phyloP scores from a whole-genome alignment of 2,329 filamentous ascomycete genomes.

The Neopestalotiopsis clavispora region DNA sequence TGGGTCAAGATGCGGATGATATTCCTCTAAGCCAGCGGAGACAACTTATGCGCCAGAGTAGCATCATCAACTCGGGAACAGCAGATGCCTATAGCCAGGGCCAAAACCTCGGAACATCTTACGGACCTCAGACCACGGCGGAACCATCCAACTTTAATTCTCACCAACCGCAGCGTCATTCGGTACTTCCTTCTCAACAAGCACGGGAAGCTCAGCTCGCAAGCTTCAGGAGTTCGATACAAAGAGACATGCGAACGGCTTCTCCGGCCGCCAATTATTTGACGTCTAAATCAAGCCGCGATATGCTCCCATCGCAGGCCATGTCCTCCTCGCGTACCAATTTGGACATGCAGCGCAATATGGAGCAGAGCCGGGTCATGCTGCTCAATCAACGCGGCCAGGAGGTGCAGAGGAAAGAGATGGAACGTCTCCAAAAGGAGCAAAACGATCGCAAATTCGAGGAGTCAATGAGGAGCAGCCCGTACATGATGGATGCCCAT shows the following conservation, averaged over 20 bases:
- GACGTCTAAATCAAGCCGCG: constrained; percentile 35
- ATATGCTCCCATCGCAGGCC: constrained; percentile 40
- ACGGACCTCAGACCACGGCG: constrained; percentile 22
- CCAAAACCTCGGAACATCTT: constrained; percentile 21
- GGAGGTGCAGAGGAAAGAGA: constrained; percentile 63
- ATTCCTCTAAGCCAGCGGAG: constrained; percentile 74
- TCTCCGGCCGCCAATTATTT: constrained; percentile 31
- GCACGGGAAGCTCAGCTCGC: constrained; percentile 65
- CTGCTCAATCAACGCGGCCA: constrained; percentile 68
- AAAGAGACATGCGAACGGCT: constrained; percentile 60
- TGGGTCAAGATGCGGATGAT: constrained; percentile 62
- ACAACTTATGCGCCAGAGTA: constrained; percentile 62
- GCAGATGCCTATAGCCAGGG: constrained; percentile 19
- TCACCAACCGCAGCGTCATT: constrained; percentile 57
- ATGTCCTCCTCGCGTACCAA: constrained; percentile 28
- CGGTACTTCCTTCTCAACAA: constrained; percentile 45
- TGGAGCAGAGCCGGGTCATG: constrained; percentile 58
- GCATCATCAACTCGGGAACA: constrained; percentile 36
- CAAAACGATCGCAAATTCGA: constrained; percentile 69
- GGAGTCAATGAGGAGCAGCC: constrained; percentile 75
- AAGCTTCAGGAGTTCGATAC: constrained; percentile 69
- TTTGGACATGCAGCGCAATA: constrained; percentile 49
- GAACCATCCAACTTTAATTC: constrained; percentile 53
- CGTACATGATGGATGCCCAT: constrained; percentile 77
- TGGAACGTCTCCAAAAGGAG: constrained; percentile 61